Percentiles rank a stretch among this genome's conserved stretches.
Evolutionary conservation across 495 filamentous ascomycete species (phyloP).

Genomic region (Xylaria sp.): DNA sequence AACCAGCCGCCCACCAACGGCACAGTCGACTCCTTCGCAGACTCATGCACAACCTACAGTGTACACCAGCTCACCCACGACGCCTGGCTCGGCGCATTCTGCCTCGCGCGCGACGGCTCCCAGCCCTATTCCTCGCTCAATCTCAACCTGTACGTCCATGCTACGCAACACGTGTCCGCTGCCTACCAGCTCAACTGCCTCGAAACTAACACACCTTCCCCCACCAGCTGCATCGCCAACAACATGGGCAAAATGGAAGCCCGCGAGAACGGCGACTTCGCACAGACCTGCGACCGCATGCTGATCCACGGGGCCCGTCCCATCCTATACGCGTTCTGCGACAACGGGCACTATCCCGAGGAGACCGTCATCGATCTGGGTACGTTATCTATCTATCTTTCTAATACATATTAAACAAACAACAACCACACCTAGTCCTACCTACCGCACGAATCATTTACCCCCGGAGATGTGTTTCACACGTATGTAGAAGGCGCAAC

Average conservation of each 20-base stretch:
- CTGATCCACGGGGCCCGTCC: conserved; percentile 5
- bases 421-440: no score
- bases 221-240: conserved; percentile 21
- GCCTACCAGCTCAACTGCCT: no score
- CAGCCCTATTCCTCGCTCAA: conserved; percentile 9
- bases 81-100: conserved; percentile 13
- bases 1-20: neutral
- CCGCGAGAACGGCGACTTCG: conserved; percentile 18
- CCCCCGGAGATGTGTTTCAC: neutral
- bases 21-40: conserved; percentile 6
- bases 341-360: neutral
- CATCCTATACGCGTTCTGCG: conserved; percentile 19
- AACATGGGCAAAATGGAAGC: conserved; percentile 13
- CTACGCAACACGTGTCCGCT: neutral
- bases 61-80: neutral
- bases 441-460: no score
- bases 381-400: conserved; percentile 8
- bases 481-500: neutral
- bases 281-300: conserved; percentile 20
- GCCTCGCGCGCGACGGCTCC: neutral
- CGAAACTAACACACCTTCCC: neutral
- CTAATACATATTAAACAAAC: no score
- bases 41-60: conserved; percentile 9
- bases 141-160: conserved; percentile 17
- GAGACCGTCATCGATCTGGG: conserved; percentile 10